Base-by-base conservation (phyloP, 371 early-diverging fungal genomes). In the Apophysomyces ossiformis region DNA sequence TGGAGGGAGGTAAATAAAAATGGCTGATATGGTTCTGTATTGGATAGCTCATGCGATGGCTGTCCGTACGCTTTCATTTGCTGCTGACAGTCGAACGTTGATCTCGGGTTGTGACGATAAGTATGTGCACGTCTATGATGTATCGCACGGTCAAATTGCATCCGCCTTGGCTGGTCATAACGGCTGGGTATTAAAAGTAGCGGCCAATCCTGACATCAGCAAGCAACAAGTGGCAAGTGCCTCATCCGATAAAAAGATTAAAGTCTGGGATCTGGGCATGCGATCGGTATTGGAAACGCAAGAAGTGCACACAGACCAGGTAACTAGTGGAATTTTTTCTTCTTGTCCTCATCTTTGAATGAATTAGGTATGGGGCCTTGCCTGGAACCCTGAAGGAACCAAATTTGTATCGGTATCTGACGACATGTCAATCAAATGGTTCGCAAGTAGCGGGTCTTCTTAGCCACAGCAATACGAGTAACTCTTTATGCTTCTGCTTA, bases 51-150 rank as follows among this genome's bases (percentile, higher is more conserved):
- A 94, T 69, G 85, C 91, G 9, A 82, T 89, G 89, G 84, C 90
- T 37, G 89, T 93, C 7, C 83, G 95, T 50, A 75, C 87, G 7
- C 64, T 95, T 26, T 75, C 87, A 6, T 95, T 93, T 77, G 85
- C 93, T 0, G 85, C 88, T 1, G 94, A 93, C 68, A 89, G 88
- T 37, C 78, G 82, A 11, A 85, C 87, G 2, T 75, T 93, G 12
- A 79, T 93, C 54, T 89, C 92, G 21, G 92, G 89, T 39, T 88
- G 89, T 46, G 95, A 95, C 63, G 94, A 95, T 71, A 89, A 90
- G 69, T 85, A 92, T 16, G 89, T 95, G 57, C 87, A 92, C 74
- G 83, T 95, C 13, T 90, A 92, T 69, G 95, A 95, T 72, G 90
- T 92, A 77, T 88, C 87, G 59, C 92, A 93, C 74, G 91, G 88